Conservation (phyloP, 805 yeast species). For the Alloascoidea africana region DNA sequence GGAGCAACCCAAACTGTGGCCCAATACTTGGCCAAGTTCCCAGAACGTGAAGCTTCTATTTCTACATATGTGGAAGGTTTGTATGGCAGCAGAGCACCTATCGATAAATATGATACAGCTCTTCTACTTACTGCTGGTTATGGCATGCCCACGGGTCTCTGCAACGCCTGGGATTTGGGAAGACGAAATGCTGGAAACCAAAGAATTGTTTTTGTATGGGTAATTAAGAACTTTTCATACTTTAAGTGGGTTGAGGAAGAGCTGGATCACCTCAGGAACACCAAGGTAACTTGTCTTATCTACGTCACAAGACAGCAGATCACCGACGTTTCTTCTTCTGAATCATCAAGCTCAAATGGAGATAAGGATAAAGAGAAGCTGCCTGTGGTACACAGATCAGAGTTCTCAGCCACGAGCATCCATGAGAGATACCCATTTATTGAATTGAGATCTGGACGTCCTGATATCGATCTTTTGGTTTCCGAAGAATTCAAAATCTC, state of each 20-base stretch:
- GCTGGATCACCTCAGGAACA: slow-evolving; percentile 10
- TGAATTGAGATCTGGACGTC: neutral
- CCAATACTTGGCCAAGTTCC: neutral
- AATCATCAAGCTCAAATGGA: neutral
- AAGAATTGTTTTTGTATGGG: slow-evolving; percentile 41
- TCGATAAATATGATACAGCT: slow-evolving; percentile 34
- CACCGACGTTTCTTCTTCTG: neutral
- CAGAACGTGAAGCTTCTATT: neutral
- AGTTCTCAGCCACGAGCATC: neutral
- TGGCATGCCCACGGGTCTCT: slow-evolving; percentile 43
- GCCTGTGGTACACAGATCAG: neutral
- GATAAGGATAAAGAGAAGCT: neutral
- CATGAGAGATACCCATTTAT: neutral
- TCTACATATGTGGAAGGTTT: slow-evolving; percentile 46
- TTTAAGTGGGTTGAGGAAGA: slow-evolving; percentile 28
- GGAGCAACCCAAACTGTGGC: neutral
- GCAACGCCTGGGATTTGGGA: slow-evolving; percentile 16
- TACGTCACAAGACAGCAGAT: neutral
- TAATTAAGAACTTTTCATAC: slow-evolving; percentile 34
- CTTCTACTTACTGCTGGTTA: slow-evolving; percentile 59
- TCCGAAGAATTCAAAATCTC: neutral
- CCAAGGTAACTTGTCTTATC: neutral
- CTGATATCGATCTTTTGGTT: neutral
- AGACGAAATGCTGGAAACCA: slow-evolving; percentile 12
- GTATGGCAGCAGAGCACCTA: slow-evolving; percentile 39